Evolutionary conservation across 345 rosid genomes (phyloP).

Genomic region (Trapa incisa): DNA sequence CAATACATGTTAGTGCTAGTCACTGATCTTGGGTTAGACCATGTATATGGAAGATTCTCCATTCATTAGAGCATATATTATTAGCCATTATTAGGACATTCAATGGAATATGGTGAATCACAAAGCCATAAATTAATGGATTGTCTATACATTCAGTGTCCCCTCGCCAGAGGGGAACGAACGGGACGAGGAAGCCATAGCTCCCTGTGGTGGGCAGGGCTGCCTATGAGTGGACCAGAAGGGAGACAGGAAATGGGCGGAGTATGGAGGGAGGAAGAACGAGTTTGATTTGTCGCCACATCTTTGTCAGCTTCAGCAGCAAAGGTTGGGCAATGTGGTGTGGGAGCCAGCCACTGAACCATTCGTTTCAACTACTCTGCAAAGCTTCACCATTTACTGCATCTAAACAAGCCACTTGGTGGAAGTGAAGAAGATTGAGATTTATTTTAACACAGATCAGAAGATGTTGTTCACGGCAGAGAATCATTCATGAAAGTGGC

Average conservation of each 20-base stretch:
- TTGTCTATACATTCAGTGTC: neutral
- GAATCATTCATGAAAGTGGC: neutral
- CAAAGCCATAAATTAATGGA: no score
- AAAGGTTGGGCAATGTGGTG: neutral
- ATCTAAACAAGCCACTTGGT: no score
- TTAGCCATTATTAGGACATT: no score
- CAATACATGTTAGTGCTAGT: no score
- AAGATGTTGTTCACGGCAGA: neutral
- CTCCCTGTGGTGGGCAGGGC: constrained; percentile 1
- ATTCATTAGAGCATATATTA: no score
- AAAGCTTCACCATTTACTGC: no score
- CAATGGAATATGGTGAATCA: no score
- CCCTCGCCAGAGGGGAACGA: neutral
- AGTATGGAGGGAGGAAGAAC: neutral
- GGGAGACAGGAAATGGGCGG: neutral
- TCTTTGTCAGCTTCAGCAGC: constrained; percentile 1
- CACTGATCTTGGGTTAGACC: no score
- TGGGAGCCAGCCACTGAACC: no score
- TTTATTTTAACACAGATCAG: no score
- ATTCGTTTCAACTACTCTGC: no score
- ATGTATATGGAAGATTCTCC: no score
- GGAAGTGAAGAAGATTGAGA: neutral
- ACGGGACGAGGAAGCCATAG: constrained; percentile 26
- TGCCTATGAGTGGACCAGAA: neutral
- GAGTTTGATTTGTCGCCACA: constrained; percentile 44